Evolutionary conservation across 169 alveolate species (phyloP), one percentile per base, ranked within the genome.

Genomic region (Eimeria maxima): DNA sequence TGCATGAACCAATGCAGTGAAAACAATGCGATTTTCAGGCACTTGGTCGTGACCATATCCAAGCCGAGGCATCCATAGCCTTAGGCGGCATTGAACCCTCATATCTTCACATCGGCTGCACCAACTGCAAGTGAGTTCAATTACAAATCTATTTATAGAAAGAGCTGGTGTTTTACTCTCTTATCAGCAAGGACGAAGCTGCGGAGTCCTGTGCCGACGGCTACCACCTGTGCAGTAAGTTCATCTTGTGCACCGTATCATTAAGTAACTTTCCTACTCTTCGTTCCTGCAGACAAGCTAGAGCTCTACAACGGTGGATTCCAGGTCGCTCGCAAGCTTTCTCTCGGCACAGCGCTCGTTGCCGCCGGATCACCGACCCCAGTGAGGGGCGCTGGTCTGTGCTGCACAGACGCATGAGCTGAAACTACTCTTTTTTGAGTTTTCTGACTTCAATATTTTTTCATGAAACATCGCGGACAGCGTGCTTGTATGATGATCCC

Each of bases 51-150:
- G 98, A 97, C 86, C 97, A 95, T 55, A 97, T 97, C 65, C 98
- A 97, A 91, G 97, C 98, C 57, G 98, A 97, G 89, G 98, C 98
- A 8, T 74, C 98, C 74, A 47, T 95, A 38, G 94, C 97, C 22
- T 93, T 98, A 74, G 98, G 98, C 42, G 99, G 99, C 50, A 63
- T 98, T 29, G 99, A 98, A 95, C 98, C 99, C 63, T 97, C 99
- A 27, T 98, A 96, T 94, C 89, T 98, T 24, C 97, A 97, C 81
- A 97, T 98, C 63, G 99, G 99, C 20, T 98, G 99, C 97, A 97
- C 97, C 86, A 96, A 97, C 96, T 98, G 99, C 98, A 98, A 98
- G 98, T 97, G 91, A 38, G 96, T 93, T 38, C 65, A 18, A 22
- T 7, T 38, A 38, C 55, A 38, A 29, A n/a, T 71, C 91, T 38